Conservation (phyloP, 2,329 filamentous ascomycete genomes). For the Aspergillus pseudonomiae region DNA sequence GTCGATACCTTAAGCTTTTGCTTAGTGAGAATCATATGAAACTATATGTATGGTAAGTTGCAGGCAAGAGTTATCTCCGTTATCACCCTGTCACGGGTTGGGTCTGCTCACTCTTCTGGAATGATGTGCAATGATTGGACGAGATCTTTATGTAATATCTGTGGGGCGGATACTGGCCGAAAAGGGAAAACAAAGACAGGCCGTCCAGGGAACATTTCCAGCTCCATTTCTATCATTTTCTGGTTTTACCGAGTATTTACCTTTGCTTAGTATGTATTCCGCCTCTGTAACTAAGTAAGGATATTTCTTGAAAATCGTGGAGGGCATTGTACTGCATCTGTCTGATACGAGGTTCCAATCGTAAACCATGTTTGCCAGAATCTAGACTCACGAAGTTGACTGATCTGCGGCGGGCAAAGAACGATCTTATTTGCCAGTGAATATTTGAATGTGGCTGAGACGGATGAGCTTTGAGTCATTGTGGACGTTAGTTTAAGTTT, state of each 20-base stretch:
- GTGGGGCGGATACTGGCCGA: neutral
- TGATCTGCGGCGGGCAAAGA: neutral
- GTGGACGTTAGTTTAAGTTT: neutral
- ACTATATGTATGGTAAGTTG: neutral
- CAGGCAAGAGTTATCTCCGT: conserved; percentile 21
- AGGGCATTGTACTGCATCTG: neutral
- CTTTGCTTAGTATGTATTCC: too few relatives aligned
- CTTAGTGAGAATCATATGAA: conserved; percentile 5
- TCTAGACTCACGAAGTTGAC: neutral
- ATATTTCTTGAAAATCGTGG: neutral
- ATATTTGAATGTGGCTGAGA: neutral
- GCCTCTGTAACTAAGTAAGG: too few relatives aligned
- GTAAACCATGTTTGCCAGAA: neutral
- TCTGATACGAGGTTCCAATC: neutral
- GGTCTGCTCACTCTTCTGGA: neutral
- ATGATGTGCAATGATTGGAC: neutral
- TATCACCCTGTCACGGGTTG: conserved; percentile 17
- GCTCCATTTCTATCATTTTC: too few relatives aligned
- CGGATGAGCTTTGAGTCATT: neutral
- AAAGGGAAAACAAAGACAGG: neutral
- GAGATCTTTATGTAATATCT: neutral
- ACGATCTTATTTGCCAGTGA: neutral
- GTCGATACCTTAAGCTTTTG: neutral
- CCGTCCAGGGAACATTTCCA: too few relatives aligned
- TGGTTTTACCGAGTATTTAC: too few relatives aligned